Conservation (phyloP, 305 asterid species). For the Rubia balearica region DNA sequence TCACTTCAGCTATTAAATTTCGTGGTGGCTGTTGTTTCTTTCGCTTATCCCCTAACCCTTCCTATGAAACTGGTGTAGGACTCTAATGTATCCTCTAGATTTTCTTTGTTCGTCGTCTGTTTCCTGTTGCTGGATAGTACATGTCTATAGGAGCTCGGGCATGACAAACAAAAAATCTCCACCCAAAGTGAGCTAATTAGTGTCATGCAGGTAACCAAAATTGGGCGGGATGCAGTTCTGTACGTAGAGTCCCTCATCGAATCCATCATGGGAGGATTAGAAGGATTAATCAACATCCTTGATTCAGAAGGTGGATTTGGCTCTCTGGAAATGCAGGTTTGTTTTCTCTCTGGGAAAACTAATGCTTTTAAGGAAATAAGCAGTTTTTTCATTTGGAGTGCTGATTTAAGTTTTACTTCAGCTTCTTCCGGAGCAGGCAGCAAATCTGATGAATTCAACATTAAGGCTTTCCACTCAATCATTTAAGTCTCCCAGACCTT, state of each 20-base stretch:
- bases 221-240: constrained; percentile 91
- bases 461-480: constrained; percentile 71
- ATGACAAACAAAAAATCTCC: neutral
- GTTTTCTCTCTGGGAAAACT: constrained; percentile 22
- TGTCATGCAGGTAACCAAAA: constrained; percentile 69
- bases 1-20: too few relatives aligned
- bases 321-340: constrained; percentile 94
- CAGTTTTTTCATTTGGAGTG: constrained; percentile 18
- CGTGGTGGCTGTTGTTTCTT: too few relatives aligned
- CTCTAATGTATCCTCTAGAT: too few relatives aligned
- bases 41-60: too few relatives aligned
- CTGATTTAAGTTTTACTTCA: constrained; percentile 44
- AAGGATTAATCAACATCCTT: constrained; percentile 93
- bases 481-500: constrained; percentile 75
- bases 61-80: neutral
- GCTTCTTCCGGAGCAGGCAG: constrained; percentile 99
- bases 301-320: constrained; percentile 99
- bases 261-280: constrained; percentile 98
- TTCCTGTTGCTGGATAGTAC: neutral
- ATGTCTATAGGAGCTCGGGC: neutral
- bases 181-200: constrained; percentile 13
- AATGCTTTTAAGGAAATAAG: constrained; percentile 24
- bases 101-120: too few relatives aligned
- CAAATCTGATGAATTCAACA: constrained; percentile 91
- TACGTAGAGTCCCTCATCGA: constrained; percentile 97